Percentiles rank a stretch among this genome's conserved stretches.
Evolutionary conservation across 208 protist genomes (phyloP).

Genomic region (Blechomonas ayalai): DNA sequence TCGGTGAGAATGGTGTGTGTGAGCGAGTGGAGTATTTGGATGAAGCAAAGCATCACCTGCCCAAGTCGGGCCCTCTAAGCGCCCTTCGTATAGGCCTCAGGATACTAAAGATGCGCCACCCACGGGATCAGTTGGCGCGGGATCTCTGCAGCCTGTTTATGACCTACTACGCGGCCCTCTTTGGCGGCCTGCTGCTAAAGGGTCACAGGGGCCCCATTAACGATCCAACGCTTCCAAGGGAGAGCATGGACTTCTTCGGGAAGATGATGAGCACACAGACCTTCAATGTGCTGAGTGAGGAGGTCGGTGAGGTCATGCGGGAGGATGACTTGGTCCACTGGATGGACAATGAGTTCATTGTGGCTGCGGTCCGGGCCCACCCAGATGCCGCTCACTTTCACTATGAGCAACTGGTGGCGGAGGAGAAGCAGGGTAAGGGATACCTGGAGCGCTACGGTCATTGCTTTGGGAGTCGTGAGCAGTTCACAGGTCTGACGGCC

Average conservation of each 20-base stretch:
- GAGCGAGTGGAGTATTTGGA: constrained; percentile 46
- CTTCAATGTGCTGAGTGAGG: constrained; percentile 46
- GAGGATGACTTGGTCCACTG: constrained; percentile 36
- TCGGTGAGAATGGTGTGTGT: constrained; percentile 45
- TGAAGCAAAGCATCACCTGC: constrained; percentile 36
- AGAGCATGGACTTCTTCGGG: constrained; percentile 32
- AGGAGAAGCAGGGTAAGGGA: constrained; percentile 55
- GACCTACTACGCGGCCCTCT: constrained; percentile 68
- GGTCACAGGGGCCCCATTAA: constrained; percentile 20
- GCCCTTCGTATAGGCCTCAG: constrained; percentile 53
- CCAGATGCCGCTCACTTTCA: constrained; percentile 33
- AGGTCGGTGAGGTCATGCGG: constrained; percentile 38
- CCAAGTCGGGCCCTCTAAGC: constrained; percentile 56
- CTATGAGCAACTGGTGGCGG: constrained; percentile 36
- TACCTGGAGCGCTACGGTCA: constrained; percentile 47
- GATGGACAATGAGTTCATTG: constrained; percentile 85
- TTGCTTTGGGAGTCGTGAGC: constrained; percentile 61
- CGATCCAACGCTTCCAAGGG: constrained; percentile 6
- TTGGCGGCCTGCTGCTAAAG: constrained; percentile 50
- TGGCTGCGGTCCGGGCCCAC: constrained; percentile 55
- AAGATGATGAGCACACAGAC: constrained; percentile 56
- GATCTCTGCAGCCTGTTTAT: constrained; percentile 77
- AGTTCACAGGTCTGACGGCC: constrained; percentile 49
- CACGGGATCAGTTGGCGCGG: constrained; percentile 43
- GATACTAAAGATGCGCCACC: constrained; percentile 41